Conservation (phyloP, 1,284 basidiomycete species). For the Psilocybe mexicana region DNA sequence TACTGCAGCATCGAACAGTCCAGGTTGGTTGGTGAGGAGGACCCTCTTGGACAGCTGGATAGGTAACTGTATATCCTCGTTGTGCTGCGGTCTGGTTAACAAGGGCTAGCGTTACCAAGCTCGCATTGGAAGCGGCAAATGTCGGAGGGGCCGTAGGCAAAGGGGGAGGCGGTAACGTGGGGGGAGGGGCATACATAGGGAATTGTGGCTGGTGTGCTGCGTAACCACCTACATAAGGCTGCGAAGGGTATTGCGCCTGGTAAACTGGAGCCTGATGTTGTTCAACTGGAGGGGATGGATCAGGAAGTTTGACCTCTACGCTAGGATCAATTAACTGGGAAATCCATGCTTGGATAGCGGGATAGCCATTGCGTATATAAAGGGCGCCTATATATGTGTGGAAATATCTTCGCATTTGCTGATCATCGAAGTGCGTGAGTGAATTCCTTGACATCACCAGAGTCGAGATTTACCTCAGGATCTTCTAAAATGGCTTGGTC, state of each 20-base stretch:
- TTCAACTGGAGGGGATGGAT: constrained; percentile 10
- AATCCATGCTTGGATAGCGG: constrained; percentile 47
- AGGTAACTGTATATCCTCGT: constrained; percentile 40
- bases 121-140: constrained; percentile 25
- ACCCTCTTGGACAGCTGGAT: constrained; percentile 44
- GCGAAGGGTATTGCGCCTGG: not conserved
- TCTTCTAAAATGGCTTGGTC: constrained; percentile 32
- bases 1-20: constrained; percentile 51
- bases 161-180: constrained; percentile 29
- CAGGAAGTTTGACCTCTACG: constrained; percentile 21
- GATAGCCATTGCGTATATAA: constrained; percentile 44
- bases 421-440: constrained; percentile 8
- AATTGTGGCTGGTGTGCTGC: constrained; percentile 1
- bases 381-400: constrained; percentile 54
- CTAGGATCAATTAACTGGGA: constrained; percentile 47
- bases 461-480: constrained; percentile 30
- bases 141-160: constrained; percentile 24
- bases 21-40: constrained; percentile 54
- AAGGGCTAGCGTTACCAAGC: constrained; percentile 41
- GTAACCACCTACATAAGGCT: constrained; percentile 1
- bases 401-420: constrained; percentile 53
- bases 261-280: not conserved
- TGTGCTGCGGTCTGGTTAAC: constrained; percentile 56
- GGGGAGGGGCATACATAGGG: constrained; percentile 18
- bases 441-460: not conserved